Evolutionary conservation across 495 filamentous ascomycete species (phyloP).

Genomic region (Hypoxylon fragiforme): DNA sequence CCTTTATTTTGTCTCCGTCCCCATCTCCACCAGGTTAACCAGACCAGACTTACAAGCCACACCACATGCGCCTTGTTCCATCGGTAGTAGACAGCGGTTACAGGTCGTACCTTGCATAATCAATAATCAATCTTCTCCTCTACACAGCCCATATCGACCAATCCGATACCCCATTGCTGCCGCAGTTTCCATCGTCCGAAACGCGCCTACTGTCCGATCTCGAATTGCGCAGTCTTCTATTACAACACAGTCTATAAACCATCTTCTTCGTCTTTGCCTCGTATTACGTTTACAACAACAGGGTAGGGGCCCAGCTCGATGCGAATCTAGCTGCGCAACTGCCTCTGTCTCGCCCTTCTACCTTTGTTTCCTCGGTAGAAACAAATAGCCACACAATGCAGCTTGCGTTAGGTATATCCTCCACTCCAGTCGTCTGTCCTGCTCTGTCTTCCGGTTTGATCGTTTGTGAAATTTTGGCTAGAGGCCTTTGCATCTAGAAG

Average conservation of each 20-base stretch:
- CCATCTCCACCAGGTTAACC: background rate
- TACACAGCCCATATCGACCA: slow-evolving; percentile 7
- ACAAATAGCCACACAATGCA: slow-evolving; percentile 55
- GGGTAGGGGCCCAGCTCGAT: slow-evolving; percentile 40
- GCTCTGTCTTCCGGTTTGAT: slow-evolving; percentile 59
- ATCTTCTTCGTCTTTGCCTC: background rate
- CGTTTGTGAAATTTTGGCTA: slow-evolving; percentile 53
- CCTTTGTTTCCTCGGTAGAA: slow-evolving; percentile 37
- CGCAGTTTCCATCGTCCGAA: slow-evolving; percentile 2
- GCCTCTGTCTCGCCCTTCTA: slow-evolving; percentile 29
- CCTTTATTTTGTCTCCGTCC: background rate
- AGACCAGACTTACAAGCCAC: background rate
- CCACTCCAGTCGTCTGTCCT: slow-evolving; percentile 61
- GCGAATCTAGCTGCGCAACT: slow-evolving; percentile 44
- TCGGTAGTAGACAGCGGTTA: slow-evolving; percentile 28
- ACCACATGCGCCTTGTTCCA: slow-evolving; percentile 21
- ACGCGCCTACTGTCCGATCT: slow-evolving; percentile 22
- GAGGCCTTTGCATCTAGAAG: slow-evolving; percentile 49
- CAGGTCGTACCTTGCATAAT: slow-evolving; percentile 42
- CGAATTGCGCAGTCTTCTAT: slow-evolving; percentile 7
- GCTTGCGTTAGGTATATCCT: slow-evolving; percentile 47
- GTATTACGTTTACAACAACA: no score
- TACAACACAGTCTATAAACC: background rate
- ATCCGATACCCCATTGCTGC: slow-evolving; percentile 12
- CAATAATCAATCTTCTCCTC: slow-evolving; percentile 16